phyloP scores from a whole-genome alignment of 2,329 filamentous ascomycete genomes.

The Trichothecium roseum region DNA sequence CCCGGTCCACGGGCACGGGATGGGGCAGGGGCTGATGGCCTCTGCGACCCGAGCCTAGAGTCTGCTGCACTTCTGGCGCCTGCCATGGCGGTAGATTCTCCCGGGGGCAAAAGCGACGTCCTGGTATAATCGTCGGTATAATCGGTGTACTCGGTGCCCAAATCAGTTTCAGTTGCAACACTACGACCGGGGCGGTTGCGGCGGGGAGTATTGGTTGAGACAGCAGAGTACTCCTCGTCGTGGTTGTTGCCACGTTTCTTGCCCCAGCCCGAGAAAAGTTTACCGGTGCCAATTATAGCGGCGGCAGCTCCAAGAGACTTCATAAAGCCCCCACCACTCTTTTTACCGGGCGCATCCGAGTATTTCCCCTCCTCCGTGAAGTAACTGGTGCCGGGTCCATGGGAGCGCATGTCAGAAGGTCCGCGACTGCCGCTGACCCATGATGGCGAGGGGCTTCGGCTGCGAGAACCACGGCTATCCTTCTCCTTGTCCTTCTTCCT shows the following conservation, averaged over 20 bases:
- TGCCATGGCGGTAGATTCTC: slow-evolving; percentile 30
- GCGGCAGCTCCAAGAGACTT: slow-evolving; percentile 50
- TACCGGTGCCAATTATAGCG: slow-evolving; percentile 51
- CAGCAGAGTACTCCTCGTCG: slow-evolving; percentile 54
- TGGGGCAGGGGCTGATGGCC: slow-evolving; percentile 33
- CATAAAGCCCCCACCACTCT: slow-evolving; percentile 44
- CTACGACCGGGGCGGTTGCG: slow-evolving; percentile 30
- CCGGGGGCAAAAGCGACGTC: slow-evolving; percentile 35
- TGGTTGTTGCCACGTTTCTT: slow-evolving; percentile 38
- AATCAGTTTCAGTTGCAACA: slow-evolving; percentile 36
- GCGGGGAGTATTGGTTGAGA: slow-evolving; percentile 50
- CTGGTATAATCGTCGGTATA: slow-evolving; percentile 14
- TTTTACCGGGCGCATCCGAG: slow-evolving; percentile 33
- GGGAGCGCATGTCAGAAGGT: slow-evolving; percentile 42
- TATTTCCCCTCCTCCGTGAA: slow-evolving; percentile 55
- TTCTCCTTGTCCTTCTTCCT: slow-evolving; percentile 30
- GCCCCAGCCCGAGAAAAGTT: slow-evolving; percentile 48
- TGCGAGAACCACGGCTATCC: slow-evolving; percentile 16
- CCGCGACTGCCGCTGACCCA: slow-evolving; percentile 22
- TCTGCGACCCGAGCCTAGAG: slow-evolving; percentile 20
- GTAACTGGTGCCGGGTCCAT: slow-evolving; percentile 45
- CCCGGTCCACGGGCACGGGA: slow-evolving; percentile 33
- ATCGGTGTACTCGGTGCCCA: slow-evolving; percentile 36
- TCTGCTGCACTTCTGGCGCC: slow-evolving; percentile 36
- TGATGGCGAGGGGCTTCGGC: slow-evolving; percentile 26